Conservation (phyloP, 345 rosid species). For the Stellera chamaejasme region DNA sequence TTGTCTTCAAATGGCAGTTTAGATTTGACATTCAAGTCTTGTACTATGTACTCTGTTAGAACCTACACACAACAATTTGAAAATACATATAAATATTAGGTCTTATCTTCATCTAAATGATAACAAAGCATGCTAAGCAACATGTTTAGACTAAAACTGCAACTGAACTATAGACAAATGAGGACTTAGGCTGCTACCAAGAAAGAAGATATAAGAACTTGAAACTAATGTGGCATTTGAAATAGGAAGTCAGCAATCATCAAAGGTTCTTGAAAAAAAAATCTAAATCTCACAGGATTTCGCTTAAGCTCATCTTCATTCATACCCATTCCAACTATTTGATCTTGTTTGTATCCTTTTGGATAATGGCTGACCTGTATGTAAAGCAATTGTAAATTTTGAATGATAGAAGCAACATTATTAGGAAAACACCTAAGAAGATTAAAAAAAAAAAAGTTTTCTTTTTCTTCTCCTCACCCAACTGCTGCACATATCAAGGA, state of each 20-base stretch:
- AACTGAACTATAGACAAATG: neutral
- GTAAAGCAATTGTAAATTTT: neutral
- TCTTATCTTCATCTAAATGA: neutral
- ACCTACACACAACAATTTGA: slow-evolving; percentile 32
- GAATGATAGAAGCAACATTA: neutral
- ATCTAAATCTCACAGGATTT: slow-evolving; percentile 42
- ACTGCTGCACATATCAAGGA: slow-evolving; percentile 94
- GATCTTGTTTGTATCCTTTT: slow-evolving; percentile 76
- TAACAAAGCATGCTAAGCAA: neutral
- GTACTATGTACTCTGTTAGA: slow-evolving; percentile 62
- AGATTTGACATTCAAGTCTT: slow-evolving; percentile 73
- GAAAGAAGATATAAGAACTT: neutral
- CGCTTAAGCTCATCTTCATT: slow-evolving; percentile 78
- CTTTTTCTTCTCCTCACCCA: slow-evolving; percentile 42
- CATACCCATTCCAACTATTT: slow-evolving; percentile 75
- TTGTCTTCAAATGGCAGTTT: slow-evolving; percentile 79
- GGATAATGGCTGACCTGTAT: slow-evolving; percentile 90
- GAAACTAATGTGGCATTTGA: neutral
- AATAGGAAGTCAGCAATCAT: neutral
- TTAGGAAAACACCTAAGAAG: neutral
- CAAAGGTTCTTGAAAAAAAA: neutral
- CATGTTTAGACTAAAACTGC: neutral
- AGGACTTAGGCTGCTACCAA: neutral
- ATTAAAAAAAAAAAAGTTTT: neutral
- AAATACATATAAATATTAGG: too few species aligned